Base-by-base conservation (phyloP, 306 rosid genomes). In the Fragaria vesca region DNA sequence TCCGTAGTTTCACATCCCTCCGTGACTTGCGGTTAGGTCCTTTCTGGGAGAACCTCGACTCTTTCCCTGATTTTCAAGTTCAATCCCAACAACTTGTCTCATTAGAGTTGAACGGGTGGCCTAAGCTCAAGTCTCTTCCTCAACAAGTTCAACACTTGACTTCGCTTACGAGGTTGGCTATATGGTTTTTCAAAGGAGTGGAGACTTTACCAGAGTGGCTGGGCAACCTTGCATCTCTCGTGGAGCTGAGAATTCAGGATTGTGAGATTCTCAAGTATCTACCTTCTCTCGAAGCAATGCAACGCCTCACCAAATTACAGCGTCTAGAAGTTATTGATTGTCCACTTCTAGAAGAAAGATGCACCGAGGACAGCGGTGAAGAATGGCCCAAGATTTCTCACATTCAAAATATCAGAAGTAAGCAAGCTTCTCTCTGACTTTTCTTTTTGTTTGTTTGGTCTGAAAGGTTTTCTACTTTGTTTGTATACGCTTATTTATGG, bases 241-340 rank as follows among this genome's bases (percentile, higher is more conserved):
- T 8, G 5, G 0, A 0, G 0, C 30, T 26, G 34, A 0, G 0
- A 10, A 3, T 58, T 21, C 0, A 0, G 0, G 0, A 0, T 0
- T 58, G 16, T 57, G 15, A 9, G 13, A 21, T 21, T n/a, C 32
- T 57, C 30, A 57, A 57, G 32, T 57, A 57, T 57, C 63, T 57
- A 7, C 63, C 63, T 57, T 20, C 63, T 2, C 66, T 26, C 18
- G 4, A 3, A 8, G 18, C 36, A 2, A 60, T 60, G 66, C 32
- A 26, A 60, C 16, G 38, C 66, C 66, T 60, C 66, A 60, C 66
- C 66, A 60, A 60, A 21, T 58, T 58, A 7, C 0, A 11, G 17
- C 0, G 0, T 3, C 65, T 58, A 3, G 0, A 0, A 0, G 11
- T 58, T 24, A 0, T 0, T 0, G 0, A 0, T 2, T 58, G 34